phyloP scores from a whole-genome alignment of 116 monocot species.

The Posidonia oceanica region DNA sequence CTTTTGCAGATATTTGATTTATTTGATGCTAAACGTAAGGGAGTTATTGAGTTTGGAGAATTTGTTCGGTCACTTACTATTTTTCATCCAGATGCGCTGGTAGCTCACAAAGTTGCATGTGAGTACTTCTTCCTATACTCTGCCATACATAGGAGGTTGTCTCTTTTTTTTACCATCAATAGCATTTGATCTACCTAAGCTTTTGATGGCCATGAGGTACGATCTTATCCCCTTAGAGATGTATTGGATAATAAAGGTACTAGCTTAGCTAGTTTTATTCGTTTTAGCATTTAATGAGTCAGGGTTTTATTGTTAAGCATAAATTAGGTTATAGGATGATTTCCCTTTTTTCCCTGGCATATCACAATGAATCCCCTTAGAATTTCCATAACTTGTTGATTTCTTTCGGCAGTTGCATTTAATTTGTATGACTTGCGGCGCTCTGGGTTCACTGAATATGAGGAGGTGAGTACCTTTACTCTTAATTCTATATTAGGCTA shows the following conservation, averaged over 20 bases:
- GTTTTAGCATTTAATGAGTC: too few relatives aligned
- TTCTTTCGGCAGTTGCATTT: conserved; percentile 69
- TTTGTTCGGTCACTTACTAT: conserved; percentile 83
- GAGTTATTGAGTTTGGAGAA: conserved; percentile 91
- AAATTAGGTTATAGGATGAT: too few relatives aligned
- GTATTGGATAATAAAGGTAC: too few relatives aligned
- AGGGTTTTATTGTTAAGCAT: too few relatives aligned
- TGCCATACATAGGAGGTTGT: too few relatives aligned
- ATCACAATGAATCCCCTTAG: too few relatives aligned
- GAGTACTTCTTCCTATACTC: conserved; percentile 4
- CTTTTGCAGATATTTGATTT: conserved; percentile 69
- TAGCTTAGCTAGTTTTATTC: too few relatives aligned
- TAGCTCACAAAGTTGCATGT: conserved; percentile 66
- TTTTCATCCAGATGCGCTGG: conserved; percentile 70
- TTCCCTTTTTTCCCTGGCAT: too few relatives aligned
- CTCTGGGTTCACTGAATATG: conserved; percentile 76
- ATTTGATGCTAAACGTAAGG: conserved; percentile 81
- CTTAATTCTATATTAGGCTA: not conserved
- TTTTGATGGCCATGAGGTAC: too few relatives aligned
- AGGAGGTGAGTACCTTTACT: conserved; percentile 41
- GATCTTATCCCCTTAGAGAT: too few relatives aligned
- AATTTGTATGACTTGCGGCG: conserved; percentile 66
- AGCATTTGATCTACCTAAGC: too few relatives aligned
- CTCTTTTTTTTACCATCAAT: too few relatives aligned
- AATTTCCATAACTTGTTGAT: not conserved